phyloP scores from a whole-genome alignment of 139 green algal species.

The Pycnococcus provasolii region DNA sequence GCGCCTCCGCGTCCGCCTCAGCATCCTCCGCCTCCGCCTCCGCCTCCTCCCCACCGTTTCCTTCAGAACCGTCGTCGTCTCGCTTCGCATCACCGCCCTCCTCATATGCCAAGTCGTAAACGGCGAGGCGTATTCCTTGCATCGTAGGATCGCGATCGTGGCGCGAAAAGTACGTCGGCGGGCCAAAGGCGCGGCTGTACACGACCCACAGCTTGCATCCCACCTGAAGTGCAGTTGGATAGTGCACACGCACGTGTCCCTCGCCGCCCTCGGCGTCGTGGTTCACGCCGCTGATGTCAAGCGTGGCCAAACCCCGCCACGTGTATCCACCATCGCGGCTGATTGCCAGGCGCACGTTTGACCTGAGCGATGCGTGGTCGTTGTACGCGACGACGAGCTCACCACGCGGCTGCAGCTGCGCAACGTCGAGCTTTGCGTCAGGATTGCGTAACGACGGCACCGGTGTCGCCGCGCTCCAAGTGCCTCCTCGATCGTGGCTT shows the following conservation, averaged over 20 bases:
- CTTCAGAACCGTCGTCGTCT: too few species aligned
- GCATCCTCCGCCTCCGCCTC: too few species aligned
- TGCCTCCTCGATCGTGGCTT: not conserved
- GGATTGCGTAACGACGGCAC: constrained; percentile 3
- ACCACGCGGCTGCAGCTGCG: not conserved
- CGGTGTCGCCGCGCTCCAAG: not conserved
- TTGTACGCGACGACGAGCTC: constrained; percentile 9
- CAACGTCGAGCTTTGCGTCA: constrained; percentile 5
- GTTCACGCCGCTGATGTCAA: not conserved
- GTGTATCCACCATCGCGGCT: not conserved
- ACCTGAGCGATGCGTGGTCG: not conserved
- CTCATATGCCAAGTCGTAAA: too few species aligned
- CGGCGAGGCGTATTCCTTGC: too few species aligned
- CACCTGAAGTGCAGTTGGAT: constrained; percentile 16
- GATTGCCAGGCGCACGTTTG: not conserved
- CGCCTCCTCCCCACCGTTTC: too few species aligned
- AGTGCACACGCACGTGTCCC: constrained; percentile 10
- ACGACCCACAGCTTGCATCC: not conserved
- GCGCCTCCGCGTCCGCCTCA: too few species aligned
- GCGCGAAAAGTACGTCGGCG: too few species aligned
- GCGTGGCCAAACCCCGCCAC: constrained; percentile 6
- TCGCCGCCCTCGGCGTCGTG: not conserved
- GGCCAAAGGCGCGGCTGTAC: too few species aligned
- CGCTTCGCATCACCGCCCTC: too few species aligned
- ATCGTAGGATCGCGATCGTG: too few species aligned